Evolutionary conservation across 805 yeast species (phyloP), one percentile per base, ranked within the genome.

Genomic region (Sungouiozyma ichnusensis): DNA sequence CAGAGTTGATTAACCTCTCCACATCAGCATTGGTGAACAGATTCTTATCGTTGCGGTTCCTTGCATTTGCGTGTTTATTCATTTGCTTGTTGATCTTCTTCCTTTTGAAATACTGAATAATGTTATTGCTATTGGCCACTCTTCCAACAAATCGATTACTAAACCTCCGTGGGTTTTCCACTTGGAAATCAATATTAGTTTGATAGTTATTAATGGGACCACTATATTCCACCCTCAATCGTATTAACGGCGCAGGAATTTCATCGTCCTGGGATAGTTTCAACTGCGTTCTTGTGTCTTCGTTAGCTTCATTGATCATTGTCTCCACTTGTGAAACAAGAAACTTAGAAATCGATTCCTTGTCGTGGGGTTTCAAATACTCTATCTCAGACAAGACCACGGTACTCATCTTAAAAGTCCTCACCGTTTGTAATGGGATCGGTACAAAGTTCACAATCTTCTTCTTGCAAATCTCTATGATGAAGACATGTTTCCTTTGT

Each of bases 111-210:
- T 83, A 82, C 37, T 77, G 79, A 2, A 90, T 74, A 7, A 88
- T 85, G 52, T 87, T 94, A 53, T 85, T 81, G n/a, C 80, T 77
- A 58, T 92, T 92, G 3, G 97, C 98, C 2, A 90, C 92, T 47
- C 70, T 71, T 0, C 95, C 96, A 4, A 84, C 94, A 67, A 90
- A 92, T 53, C 85, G 67, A 54, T 88, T 86, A 14, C 96, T 85
- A 48, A 92, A 85, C 48, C 96, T 66, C 40, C 94, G 69, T 0
- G 95, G 84, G 54, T 88, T 90, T 54, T 88, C 97, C 15, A 92
- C 86, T 50, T 87, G 95, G 54, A 75, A 90, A 3, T 88, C 95
- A 4, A 61, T 45, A 20, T 40, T 45, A 1, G 53, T 46, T 15
- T 48, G 46, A 2, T 42, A 45, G 36, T 45, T 49, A 9, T 35